A percentile compares a stretch with the other conserved stretches of the same genome.
Evolutionary conservation across 163 green algal genomes (phyloP).

Genomic region (Coccomyxa subellipsoidea): DNA sequence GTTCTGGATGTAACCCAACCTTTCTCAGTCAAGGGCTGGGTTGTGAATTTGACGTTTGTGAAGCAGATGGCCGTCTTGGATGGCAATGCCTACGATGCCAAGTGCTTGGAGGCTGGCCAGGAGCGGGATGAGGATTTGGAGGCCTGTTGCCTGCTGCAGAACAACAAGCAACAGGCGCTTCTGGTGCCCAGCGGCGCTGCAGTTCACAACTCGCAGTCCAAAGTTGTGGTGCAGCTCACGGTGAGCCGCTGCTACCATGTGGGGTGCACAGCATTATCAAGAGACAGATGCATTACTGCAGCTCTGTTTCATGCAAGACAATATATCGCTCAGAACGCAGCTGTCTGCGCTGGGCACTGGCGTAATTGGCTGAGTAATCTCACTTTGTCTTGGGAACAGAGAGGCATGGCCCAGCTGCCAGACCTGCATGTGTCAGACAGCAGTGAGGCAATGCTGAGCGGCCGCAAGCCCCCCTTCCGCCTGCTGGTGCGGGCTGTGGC

Average conservation of each 20-base stretch:
- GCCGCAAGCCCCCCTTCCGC: slow-evolving; percentile 81
- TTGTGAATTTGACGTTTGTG: not conserved
- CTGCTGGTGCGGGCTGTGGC: slow-evolving; percentile 67
- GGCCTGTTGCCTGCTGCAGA: slow-evolving; percentile 67
- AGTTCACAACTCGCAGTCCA: slow-evolving; percentile 38
- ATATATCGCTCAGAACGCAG: not conserved
- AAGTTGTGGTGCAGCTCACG: slow-evolving; percentile 51
- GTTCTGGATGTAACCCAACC: too few relatives aligned
- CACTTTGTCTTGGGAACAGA: slow-evolving; percentile 13
- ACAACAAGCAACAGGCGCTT: slow-evolving; percentile 67
- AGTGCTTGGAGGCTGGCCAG: slow-evolving; percentile 48
- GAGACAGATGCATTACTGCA: too few relatives aligned
- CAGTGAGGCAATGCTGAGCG: slow-evolving; percentile 75
- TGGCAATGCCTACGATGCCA: slow-evolving; percentile 78
- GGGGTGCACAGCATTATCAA: too few relatives aligned
- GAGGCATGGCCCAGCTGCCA: slow-evolving; percentile 51
- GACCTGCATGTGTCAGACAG: slow-evolving; percentile 77
- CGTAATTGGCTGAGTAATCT: too few relatives aligned
- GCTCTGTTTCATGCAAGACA: not conserved
- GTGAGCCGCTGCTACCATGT: too few relatives aligned
- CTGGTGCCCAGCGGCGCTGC: slow-evolving; percentile 35
- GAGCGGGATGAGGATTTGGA: slow-evolving; percentile 65
- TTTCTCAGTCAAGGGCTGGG: not conserved
- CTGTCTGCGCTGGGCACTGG: too few relatives aligned
- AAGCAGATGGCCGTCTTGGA: slow-evolving; percentile 78